Evolutionary conservation across 1,139 yeast genomes (phyloP).

Genomic region (Debaryomyces udenii): DNA sequence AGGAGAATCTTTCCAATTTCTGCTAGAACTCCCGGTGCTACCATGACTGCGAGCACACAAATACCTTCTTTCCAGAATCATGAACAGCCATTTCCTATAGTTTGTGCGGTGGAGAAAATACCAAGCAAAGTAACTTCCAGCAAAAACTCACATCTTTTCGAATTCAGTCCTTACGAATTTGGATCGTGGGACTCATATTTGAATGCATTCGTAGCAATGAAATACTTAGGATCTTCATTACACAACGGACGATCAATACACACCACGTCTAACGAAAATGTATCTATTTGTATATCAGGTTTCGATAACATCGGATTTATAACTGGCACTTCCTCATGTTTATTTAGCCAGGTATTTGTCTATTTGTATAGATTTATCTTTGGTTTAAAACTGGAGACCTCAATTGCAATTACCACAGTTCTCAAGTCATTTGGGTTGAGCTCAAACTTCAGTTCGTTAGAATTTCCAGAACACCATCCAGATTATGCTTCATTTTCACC

Average conservation of each 20-base stretch:
- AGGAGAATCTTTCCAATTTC: conserved; percentile 44
- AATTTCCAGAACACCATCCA: conserved; percentile 42
- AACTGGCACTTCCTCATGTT: conserved; percentile 71
- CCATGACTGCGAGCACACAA: conserved; percentile 25
- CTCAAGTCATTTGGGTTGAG: conserved; percentile 53
- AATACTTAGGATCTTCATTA: conserved; percentile 58
- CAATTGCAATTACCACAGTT: conserved; percentile 46
- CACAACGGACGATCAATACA: conserved; percentile 29
- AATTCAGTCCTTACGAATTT: conserved; percentile 68
- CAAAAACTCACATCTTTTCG: conserved; percentile 40
- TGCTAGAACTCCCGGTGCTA: conserved; percentile 39
- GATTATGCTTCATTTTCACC: conserved; percentile 76
- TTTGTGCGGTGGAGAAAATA: conserved; percentile 38
- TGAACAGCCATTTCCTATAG: conserved; percentile 47
- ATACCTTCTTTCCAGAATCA: conserved; percentile 23
- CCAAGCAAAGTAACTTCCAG: conserved; percentile 27
- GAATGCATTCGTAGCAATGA: conserved; percentile 53
- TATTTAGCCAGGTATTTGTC: conserved; percentile 60
- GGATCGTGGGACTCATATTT: conserved; percentile 66
- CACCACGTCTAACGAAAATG: conserved; percentile 25
- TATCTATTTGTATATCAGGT: conserved; percentile 50
- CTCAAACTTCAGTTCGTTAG: conserved; percentile 21
- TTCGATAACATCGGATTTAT: conserved; percentile 77
- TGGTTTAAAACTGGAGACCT: conserved; percentile 39
- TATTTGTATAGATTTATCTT: conserved; percentile 49